Evolutionary conservation across 257 asterid genomes (phyloP), one percentile per base, ranked within the genome.

Genomic region (Phtheirospermum japonicum): DNA sequence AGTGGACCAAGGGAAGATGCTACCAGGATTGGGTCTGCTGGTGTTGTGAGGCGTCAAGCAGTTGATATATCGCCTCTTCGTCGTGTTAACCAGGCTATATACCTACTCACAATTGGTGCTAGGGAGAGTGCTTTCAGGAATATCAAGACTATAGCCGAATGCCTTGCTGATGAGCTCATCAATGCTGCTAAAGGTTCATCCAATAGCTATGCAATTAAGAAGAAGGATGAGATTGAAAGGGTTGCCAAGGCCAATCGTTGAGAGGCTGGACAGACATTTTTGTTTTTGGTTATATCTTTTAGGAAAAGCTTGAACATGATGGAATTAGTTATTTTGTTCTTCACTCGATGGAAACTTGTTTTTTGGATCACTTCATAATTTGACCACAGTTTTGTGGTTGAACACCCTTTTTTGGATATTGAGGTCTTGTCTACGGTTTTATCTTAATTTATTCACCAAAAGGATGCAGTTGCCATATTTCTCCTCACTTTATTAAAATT

Each of bases 1-100:
- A 89, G 97, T 81, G 95, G 94, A 19, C 95, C 95, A 39, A 77
- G 94, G 34, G 95, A 84, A 79, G 94, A 87, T 71, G 94, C 95
- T 0, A 87, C 95, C 7, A 85, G 94, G 68, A 85, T 87, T 64
- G 95, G 94, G 36, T 85, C 94, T n/a, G 91, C 94, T 71, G 94
- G 96, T 79, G 91, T 87, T 55, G 96, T 87, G 65, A 87, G 94
- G 52, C 87, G 94, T 62, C 94, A 85, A 43, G 96, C 94, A 4
- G 94, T 87, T 63, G 94, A 87, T 81, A 87, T 87, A 50, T 87
- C 94, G 7, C 96, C 96, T 19, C 82, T 87, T 42, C 80, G 94
- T 6, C 87, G 91, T 67, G 96, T 87, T 19, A 85, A 87, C 58
- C 91, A 87, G 73, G 94, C 96, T 0, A 76, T 87, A 20, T 87